phyloP scores from a whole-genome alignment of 2,329 filamentous ascomycete genomes.

The Tothia fuscella region DNA sequence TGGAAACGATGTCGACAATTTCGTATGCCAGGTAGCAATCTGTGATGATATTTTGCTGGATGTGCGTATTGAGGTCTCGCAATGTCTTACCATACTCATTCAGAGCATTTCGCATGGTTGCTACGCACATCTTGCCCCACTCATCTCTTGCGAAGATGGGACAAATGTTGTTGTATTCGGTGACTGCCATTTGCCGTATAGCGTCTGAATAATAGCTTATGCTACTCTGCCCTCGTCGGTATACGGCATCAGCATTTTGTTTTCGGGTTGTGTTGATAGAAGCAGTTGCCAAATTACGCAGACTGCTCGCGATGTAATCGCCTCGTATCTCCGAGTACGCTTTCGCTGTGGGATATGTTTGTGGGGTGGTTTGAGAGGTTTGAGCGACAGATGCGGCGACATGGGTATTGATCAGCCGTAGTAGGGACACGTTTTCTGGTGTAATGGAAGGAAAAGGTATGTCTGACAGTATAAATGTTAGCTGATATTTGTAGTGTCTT shows the following conservation, averaged over 20 bases:
- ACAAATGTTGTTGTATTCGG: slow-evolving; percentile 85
- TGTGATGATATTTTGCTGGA: slow-evolving; percentile 72
- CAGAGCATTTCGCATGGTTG: slow-evolving; percentile 66
- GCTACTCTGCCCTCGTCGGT: slow-evolving; percentile 78
- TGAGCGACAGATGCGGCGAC: slow-evolving; percentile 49
- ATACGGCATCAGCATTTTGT: slow-evolving; percentile 57
- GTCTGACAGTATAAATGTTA: slow-evolving; percentile 26
- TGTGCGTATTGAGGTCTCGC: slow-evolving; percentile 78
- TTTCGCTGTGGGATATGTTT: slow-evolving; percentile 59
- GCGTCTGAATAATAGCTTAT: slow-evolving; percentile 81
- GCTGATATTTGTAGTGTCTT: too few relatives aligned
- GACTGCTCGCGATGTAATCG: slow-evolving; percentile 68
- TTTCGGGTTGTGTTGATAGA: slow-evolving; percentile 68
- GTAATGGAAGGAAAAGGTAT: slow-evolving; percentile 69
- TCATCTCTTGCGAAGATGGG: slow-evolving; percentile 77
- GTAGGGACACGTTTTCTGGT: slow-evolving; percentile 60
- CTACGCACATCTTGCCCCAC: slow-evolving; percentile 66
- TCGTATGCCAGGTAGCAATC: slow-evolving; percentile 96
- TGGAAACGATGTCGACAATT: slow-evolving; percentile 79
- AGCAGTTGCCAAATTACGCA: slow-evolving; percentile 79
- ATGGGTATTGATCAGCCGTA: slow-evolving; percentile 69
- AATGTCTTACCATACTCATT: slow-evolving; percentile 76
- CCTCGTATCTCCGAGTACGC: slow-evolving; percentile 80
- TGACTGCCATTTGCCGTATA: slow-evolving; percentile 73
- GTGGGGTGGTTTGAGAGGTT: slow-evolving; percentile 31